Conservation (phyloP, 139 green algal species). For the Dunaliella primolecta region DNA sequence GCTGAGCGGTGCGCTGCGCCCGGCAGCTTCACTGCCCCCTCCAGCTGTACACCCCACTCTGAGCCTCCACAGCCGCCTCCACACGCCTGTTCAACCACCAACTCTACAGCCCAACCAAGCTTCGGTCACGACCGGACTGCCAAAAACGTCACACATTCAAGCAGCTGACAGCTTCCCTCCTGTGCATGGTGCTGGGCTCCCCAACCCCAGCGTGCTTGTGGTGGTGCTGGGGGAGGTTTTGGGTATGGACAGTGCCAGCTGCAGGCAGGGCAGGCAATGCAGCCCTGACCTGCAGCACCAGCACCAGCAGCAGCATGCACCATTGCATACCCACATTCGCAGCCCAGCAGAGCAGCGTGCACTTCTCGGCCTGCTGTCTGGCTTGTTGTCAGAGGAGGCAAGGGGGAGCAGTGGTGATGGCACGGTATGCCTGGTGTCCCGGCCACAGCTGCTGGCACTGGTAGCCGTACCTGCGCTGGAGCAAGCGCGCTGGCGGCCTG, state of each 20-base stretch:
- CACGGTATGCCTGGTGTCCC: background rate
- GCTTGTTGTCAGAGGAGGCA: background rate
- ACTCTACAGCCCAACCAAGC: background rate
- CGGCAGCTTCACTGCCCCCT: background rate
- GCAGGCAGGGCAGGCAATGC: too few species aligned
- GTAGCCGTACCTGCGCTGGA: background rate
- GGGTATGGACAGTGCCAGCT: background rate
- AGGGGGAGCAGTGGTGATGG: background rate
- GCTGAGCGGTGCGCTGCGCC: background rate
- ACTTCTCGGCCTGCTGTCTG: background rate
- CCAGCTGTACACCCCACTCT: background rate
- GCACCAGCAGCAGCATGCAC: background rate
- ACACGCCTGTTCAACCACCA: too few species aligned
- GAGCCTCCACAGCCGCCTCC: too few species aligned
- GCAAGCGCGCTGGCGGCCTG: background rate
- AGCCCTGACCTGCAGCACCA: background rate
- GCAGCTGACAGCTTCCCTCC: too few species aligned
- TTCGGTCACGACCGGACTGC: background rate
- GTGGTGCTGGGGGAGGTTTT: background rate
- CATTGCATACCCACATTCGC: background rate
- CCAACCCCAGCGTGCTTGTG: background rate
- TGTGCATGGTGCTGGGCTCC: background rate
- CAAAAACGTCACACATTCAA: too few species aligned
- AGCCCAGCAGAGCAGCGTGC: background rate
- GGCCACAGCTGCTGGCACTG: background rate